phyloP scores from a whole-genome alignment of 495 filamentous ascomycete species.

The Penicillium daleae region DNA sequence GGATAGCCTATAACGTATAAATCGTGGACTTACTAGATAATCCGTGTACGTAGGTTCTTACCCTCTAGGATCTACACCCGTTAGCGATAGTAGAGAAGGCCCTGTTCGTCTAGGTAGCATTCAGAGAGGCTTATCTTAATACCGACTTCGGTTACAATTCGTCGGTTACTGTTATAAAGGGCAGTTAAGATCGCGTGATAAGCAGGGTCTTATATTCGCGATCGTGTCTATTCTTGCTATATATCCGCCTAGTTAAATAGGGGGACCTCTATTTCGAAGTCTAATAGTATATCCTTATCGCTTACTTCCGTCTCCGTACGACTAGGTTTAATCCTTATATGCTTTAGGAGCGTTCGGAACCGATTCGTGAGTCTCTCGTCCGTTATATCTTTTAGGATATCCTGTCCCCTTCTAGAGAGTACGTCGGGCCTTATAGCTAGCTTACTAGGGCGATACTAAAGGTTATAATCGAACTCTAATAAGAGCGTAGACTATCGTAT shows the following conservation, averaged over 20 bases:
- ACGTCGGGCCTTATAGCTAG: not conserved
- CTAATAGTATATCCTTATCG: not conserved
- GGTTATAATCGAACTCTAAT: not conserved
- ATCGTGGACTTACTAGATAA: not conserved
- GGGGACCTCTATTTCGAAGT: too few relatives aligned
- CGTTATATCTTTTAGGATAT: not conserved
- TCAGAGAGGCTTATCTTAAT: not conserved
- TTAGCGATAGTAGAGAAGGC: not conserved
- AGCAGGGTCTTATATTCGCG: not conserved
- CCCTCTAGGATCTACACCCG: not conserved
- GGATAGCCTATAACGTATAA: not conserved
- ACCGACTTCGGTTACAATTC: not conserved
- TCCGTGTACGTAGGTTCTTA: not conserved
- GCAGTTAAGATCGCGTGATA: not conserved
- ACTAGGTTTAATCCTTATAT: too few relatives aligned
- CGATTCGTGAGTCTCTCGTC: constrained; percentile 1
- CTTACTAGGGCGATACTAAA: not conserved
- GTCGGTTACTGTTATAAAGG: not conserved
- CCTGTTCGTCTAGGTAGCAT: not conserved
- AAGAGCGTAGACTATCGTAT: not conserved
- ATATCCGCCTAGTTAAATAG: not conserved
- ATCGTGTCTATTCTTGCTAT: not conserved
- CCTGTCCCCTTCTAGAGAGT: not conserved
- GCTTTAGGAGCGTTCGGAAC: not conserved
- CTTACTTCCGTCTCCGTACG: not conserved